These are phyloP conservation scores for Backusella psychrophila DNA, from an alignment of 192 early-diverging fungal genomes.

Conservation along the genomic window DNA sequence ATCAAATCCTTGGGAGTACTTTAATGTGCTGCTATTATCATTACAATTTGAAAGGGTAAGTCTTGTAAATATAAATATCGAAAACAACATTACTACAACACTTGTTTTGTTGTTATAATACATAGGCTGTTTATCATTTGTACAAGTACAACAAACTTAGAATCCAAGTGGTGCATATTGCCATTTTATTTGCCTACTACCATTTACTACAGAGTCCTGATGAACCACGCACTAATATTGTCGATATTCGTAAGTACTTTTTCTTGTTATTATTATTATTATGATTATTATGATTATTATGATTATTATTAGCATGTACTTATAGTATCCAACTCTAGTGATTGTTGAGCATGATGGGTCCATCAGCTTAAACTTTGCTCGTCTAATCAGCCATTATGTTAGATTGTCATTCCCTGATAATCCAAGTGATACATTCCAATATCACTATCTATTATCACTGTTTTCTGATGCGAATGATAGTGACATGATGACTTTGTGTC, in stretches of 20 bases:
- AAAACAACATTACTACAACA: too few relatives aligned
- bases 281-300: background rate
- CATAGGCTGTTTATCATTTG: constrained; percentile 60
- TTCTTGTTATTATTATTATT: too few relatives aligned
- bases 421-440: constrained; percentile 56
- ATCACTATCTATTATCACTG: constrained; percentile 58
- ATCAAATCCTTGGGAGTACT: constrained; percentile 75
- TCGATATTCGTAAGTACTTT: constrained; percentile 31
- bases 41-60: constrained; percentile 80
- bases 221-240: constrained; percentile 43
- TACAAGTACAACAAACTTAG: constrained; percentile 57
- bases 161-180: constrained; percentile 91
- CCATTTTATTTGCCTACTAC: constrained; percentile 75
- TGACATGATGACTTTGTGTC: constrained; percentile 46
- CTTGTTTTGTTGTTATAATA: too few relatives aligned
- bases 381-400: constrained; percentile 43
- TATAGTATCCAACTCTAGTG: background rate
- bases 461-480: constrained; percentile 41
- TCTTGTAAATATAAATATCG: background rate
- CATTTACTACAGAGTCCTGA: constrained; percentile 76
- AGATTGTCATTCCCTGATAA: constrained; percentile 22
- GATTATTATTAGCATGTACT: background rate
- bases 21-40: constrained; percentile 79
- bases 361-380: constrained; percentile 50
- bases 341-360: constrained; percentile 1